A percentile compares a stretch with the other conserved stretches of the same genome.
Evolutionary conservation across 1,284 basidiomycete genomes (phyloP).

Genomic region (Rhodotorula sp.): DNA sequence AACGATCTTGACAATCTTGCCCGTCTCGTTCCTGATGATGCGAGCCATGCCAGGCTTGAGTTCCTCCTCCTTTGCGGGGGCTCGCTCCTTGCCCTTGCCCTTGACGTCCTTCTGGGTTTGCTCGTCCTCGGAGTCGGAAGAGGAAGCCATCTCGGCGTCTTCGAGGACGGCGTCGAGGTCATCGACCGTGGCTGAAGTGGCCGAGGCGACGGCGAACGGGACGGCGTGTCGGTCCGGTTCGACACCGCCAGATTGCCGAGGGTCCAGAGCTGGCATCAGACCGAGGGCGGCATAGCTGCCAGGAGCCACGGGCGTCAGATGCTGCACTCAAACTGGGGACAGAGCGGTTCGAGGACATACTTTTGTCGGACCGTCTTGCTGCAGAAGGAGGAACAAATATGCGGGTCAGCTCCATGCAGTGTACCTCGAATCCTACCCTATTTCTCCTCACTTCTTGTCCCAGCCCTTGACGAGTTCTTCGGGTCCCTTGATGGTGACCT

Average conservation of each 20-base stretch:
- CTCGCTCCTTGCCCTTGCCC: conserved; percentile 18
- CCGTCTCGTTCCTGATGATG: conserved; percentile 78
- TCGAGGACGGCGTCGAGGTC: conserved; percentile 42
- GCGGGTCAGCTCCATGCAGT: not conserved
- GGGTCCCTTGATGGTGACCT: conserved; percentile 42
- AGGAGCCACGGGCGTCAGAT: not conserved
- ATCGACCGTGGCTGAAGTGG: conserved; percentile 37
- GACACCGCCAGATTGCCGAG: conserved; percentile 48
- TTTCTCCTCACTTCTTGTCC: conserved; percentile 33
- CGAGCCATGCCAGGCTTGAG: conserved; percentile 74
- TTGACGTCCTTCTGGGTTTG: conserved; percentile 21
- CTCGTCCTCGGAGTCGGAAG: conserved; percentile 49
- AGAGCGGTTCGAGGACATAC: no score
- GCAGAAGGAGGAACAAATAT: not conserved
- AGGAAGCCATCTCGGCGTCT: conserved; percentile 52
- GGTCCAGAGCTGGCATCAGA: conserved; percentile 65
- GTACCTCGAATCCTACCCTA: not conserved
- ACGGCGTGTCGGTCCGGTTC: conserved; percentile 48
- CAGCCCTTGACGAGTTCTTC: conserved; percentile 30
- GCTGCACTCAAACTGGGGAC: no score
- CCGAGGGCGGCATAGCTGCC: conserved; percentile 74
- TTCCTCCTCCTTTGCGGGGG: conserved; percentile 48
- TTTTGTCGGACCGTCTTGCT: conserved; percentile 82
- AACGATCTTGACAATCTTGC: conserved; percentile 74
- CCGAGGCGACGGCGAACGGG: conserved; percentile 42